Base-by-base conservation (phyloP, 495 filamentous ascomycete genomes). In the Evernia prunastri region DNA sequence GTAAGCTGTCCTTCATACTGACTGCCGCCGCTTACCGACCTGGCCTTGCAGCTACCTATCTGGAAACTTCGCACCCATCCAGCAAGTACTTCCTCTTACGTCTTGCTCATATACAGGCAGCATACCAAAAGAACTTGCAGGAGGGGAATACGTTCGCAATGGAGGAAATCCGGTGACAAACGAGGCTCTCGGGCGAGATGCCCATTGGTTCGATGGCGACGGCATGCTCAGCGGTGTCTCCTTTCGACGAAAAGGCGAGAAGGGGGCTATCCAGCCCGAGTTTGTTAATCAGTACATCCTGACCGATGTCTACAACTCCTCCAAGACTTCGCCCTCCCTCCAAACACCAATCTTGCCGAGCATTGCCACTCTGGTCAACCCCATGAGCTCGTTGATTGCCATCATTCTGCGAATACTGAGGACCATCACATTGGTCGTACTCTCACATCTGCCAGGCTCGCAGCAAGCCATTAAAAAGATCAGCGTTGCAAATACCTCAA, bases 121-220 rank as follows among this genome's bases (percentile, higher is more conserved):
- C 9, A 84, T 88, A 51, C 86, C 86, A 10, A 59, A 72, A 12
- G 84, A 86, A 60, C 77, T 89, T 57, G 75, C 79, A 18, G 86
- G 83, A 1, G 85, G 86, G 1, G 78, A 88, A 69, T 89, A 88
- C 66, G 79, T 89, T 31, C 79, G 86, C n/a, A 88, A 88, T 72
- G 85, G 87, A 59, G 81, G 80, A 47, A 89, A 89, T 69, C 84
- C 86, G 11, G 72, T 87, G n/a, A 74, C 71, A n/a, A 83, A 86
- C 59, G 72, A 82, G n/a, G 77, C 83, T 61, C 67, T 80, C 29
- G 73, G 74, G 39, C 78, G 84, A 58, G 79, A 83, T 64, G 77
- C 81, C 29, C 85, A 89, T 65, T 87, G 85, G 84, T 88, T 89
- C 64, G 86, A 88, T 65, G 86, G 86, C 56, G 86, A 88, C 72